Percentiles rank a stretch among this genome's conserved stretches.
phyloP scores from a whole-genome alignment of 768 basidiomycete genomes.

The Kwoniella europaea region DNA sequence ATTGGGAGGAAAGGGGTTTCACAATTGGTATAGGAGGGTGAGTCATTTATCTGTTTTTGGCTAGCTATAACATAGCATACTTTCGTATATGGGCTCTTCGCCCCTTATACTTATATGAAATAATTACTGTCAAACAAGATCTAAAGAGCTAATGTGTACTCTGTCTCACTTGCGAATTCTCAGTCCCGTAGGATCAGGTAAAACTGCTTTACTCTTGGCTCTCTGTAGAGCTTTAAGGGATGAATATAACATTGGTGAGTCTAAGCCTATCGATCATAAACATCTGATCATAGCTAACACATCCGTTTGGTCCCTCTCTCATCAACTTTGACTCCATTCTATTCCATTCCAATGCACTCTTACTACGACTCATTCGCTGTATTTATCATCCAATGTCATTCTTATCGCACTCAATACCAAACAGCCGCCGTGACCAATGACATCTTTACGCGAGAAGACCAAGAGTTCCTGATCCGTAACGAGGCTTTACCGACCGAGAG shows the following conservation, averaged over 20 bases:
- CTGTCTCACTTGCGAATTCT: background rate
- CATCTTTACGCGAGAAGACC: slow-evolving; percentile 98
- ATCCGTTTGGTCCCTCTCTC: background rate
- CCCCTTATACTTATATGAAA: too few relatives aligned
- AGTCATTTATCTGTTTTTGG: slow-evolving; percentile 41
- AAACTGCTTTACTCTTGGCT: slow-evolving; percentile 90
- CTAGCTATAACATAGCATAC: background rate
- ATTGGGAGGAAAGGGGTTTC: slow-evolving; percentile 92
- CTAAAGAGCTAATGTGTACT: background rate
- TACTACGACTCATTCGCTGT: background rate
- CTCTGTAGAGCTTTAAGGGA: slow-evolving; percentile 80
- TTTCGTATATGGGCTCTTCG: background rate
- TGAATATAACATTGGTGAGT: slow-evolving; percentile 86
- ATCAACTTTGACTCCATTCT: background rate
- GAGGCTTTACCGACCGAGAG: slow-evolving; percentile 78
- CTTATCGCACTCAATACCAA: background rate
- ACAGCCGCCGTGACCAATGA: slow-evolving; percentile 97
- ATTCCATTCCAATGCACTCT: background rate
- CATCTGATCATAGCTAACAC: too few relatives aligned
- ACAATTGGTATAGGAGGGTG: slow-evolving; percentile 98
- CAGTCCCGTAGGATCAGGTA: slow-evolving; percentile 97
- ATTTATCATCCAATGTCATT: background rate
- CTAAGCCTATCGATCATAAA: background rate
- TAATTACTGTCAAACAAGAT: too few relatives aligned
- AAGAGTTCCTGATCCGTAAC: slow-evolving; percentile 94